Evolutionary conservation across 2,329 filamentous ascomycete genomes (phyloP).

Genomic region (Neoascochyta sp.): DNA sequence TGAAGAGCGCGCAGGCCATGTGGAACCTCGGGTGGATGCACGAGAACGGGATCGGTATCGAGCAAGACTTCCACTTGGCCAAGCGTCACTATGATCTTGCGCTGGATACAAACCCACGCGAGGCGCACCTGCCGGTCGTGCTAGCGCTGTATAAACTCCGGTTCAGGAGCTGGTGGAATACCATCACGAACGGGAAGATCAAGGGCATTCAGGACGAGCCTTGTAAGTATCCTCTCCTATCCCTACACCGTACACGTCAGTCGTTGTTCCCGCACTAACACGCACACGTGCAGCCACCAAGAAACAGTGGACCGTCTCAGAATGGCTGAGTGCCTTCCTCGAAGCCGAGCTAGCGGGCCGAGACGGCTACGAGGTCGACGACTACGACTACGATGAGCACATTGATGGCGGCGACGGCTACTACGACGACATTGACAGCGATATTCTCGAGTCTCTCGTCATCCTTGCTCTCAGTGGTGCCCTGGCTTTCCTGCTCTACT

Average conservation of each 20-base stretch:
- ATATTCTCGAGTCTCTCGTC: constrained; percentile 76
- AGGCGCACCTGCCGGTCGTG: constrained; percentile 90
- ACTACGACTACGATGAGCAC: constrained; percentile 45
- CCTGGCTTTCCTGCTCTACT: constrained; percentile 76
- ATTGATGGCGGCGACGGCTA: constrained; percentile 50
- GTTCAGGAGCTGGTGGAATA: constrained; percentile 89
- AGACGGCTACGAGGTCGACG: constrained; percentile 54
- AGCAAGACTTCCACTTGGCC: constrained; percentile 94
- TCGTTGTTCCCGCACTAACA: constrained; percentile 8
- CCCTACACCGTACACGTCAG: not conserved
- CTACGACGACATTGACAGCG: constrained; percentile 65
- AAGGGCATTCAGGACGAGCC: constrained; percentile 91
- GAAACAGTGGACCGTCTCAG: constrained; percentile 72
- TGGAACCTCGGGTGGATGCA: constrained; percentile 99
- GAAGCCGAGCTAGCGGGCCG: constrained; percentile 55
- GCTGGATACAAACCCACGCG: constrained; percentile 75
- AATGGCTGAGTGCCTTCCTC: constrained; percentile 86
- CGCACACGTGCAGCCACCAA: constrained; percentile 56
- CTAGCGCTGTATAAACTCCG: constrained; percentile 83
- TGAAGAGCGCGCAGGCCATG: constrained; percentile 88
- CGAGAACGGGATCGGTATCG: constrained; percentile 88
- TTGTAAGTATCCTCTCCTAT: constrained; percentile 54
- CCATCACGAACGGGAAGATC: constrained; percentile 80
- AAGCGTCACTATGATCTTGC: constrained; percentile 96
- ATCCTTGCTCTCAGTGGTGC: constrained; percentile 74